These are phyloP conservation scores for Nicotiana knightiana DNA, from an alignment of 257 asterid genomes.

Conservation along the genomic window DNA sequence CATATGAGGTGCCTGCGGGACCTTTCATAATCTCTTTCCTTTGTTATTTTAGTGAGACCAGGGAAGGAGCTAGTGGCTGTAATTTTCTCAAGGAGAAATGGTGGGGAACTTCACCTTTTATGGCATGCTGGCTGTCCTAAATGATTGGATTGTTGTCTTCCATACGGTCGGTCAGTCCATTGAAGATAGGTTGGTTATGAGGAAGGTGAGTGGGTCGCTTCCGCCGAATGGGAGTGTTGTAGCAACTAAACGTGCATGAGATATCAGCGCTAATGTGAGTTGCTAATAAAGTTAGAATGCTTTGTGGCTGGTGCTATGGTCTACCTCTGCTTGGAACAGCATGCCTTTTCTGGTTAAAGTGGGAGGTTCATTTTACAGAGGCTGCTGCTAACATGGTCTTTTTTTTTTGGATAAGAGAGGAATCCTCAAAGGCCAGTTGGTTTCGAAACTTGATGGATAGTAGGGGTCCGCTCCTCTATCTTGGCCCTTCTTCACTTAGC, in stretches of 20 bases:
- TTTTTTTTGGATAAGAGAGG: too few species aligned
- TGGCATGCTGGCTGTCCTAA: conserved; percentile 2
- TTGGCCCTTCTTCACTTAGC: too few species aligned
- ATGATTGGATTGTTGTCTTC: conserved; percentile 8
- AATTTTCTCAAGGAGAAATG: neutral
- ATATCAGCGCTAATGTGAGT: neutral
- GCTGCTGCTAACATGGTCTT: neutral
- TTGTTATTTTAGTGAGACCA: neutral
- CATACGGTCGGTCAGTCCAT: neutral
- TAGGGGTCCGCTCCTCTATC: too few species aligned
- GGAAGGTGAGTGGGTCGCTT: neutral
- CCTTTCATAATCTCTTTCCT: neutral
- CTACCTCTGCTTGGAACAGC: conserved; percentile 6
- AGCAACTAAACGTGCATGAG: neutral
- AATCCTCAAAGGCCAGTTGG: too few species aligned
- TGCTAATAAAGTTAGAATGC: neutral
- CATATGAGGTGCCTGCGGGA: conserved; percentile 4
- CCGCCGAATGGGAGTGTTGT: neutral
- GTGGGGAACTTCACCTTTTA: conserved; percentile 9
- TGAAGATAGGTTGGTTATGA: neutral
- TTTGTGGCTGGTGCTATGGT: neutral
- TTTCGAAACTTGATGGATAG: too few species aligned
- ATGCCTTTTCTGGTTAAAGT: neutral
- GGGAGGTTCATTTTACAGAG: conserved; percentile 3
- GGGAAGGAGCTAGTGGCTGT: conserved; percentile 9